These are phyloP conservation scores for Pichia deserticola DNA, from an alignment of 805 yeast species.

Conservation along the genomic window DNA sequence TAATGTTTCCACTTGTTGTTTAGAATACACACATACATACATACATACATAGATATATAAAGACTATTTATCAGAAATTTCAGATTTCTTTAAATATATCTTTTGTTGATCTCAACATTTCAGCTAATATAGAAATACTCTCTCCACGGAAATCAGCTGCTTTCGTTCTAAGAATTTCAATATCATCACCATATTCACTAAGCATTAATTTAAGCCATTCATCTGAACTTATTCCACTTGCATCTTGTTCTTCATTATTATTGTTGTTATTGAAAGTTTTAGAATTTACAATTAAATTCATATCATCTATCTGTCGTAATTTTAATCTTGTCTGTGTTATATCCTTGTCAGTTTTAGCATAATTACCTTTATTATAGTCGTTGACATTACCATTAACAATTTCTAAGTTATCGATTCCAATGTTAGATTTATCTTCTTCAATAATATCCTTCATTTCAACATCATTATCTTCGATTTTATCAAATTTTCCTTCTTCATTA, in stretches of 20 bases:
- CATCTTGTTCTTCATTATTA: background rate
- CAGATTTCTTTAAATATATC: slow-evolving; percentile 4
- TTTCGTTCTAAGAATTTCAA: slow-evolving; percentile 45
- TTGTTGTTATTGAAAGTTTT: background rate
- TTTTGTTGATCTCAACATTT: slow-evolving; percentile 4
- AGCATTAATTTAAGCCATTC: slow-evolving; percentile 34
- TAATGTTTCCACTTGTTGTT: too few relatives aligned
- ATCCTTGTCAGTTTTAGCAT: slow-evolving; percentile 1
- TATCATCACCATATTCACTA: slow-evolving; percentile 50
- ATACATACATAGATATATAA: too few relatives aligned
- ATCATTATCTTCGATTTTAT: background rate
- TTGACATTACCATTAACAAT: background rate
- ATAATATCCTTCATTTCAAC: background rate
- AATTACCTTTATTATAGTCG: background rate
- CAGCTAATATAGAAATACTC: slow-evolving; percentile 17
- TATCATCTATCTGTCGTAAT: background rate
- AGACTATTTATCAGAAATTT: background rate
- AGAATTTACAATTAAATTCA: background rate
- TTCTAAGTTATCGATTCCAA: background rate
- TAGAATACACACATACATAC: too few relatives aligned
- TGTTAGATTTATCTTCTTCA: background rate
- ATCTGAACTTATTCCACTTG: background rate
- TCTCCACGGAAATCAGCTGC: slow-evolving; percentile 50
- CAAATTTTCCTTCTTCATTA: background rate
- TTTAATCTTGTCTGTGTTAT: slow-evolving; percentile 4